Base-by-base conservation (phyloP, 2,329 filamentous ascomycete species). In the Cytospora leucostoma region DNA sequence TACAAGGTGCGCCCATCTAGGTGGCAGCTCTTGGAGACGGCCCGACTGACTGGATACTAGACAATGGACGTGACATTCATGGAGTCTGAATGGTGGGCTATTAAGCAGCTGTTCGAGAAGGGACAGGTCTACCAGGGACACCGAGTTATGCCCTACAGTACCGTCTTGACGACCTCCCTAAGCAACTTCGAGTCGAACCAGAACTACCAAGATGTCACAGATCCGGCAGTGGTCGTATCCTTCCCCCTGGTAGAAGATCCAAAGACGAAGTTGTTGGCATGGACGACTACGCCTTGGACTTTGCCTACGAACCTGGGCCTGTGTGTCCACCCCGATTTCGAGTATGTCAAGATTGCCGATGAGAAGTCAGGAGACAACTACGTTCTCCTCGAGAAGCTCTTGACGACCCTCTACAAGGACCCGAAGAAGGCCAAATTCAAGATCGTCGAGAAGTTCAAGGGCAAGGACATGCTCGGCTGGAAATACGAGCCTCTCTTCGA, bases 31-130 rank as follows among this genome's bases (percentile, higher is more conserved):
- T 55, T 10, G 44, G 33, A 55, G 64, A 68, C 71, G 67, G 70
- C 61, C 19, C 19, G 33, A 35, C 12, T 35, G 40, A 50, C 71
- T 90, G 33, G 19, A 15, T 37, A 49, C 2, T 44, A 61, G 89
- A 97, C 92, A 40, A 97, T 97, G 92, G 90, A 98, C 75, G 84
- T 89, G n/a, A 88, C 82, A 21, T 98, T 96, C 78, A 98, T 97
- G 94, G 94, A 97, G 79, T 90, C 90, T 0, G 87, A 91, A 68
- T 98, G 94, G 94, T 97, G 94, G 93, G 90, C 95, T 19, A 97
- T 97, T 82, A 96, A 95, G 80, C 87, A 94, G 74, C 83, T 97
- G 32, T 96, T 92, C 74, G 91, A 96, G 70, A 96, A 97, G 78
- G 91, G 88, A 62, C 82, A 90, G 66, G 92, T 97, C 61, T 98